phyloP scores from a whole-genome alignment of 768 basidiomycete genomes.

The Suillus clintonianus region DNA sequence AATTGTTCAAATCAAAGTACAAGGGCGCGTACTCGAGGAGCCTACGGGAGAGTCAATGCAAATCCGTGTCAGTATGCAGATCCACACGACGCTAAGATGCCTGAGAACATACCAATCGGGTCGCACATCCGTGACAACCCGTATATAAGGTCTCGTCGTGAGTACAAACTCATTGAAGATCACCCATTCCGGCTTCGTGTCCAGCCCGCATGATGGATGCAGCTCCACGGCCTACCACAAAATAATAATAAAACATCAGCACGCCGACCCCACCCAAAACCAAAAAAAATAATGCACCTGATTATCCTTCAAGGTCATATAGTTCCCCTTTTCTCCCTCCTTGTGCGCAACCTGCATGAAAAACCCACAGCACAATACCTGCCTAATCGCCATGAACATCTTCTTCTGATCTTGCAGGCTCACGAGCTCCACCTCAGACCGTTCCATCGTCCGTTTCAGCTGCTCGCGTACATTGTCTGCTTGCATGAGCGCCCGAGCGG shows the following conservation, averaged over 20 bases:
- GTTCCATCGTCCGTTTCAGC: conserved; percentile 89
- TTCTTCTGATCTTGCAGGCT: conserved; percentile 70
- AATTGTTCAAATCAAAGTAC: conserved; percentile 71
- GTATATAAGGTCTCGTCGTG: conserved; percentile 85
- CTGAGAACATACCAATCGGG: conserved; percentile 74
- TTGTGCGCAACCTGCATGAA: conserved; percentile 99
- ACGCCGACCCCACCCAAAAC: background rate
- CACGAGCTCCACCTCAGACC: conserved; percentile 77
- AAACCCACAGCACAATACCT: conserved; percentile 87
- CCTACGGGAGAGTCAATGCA: conserved; percentile 34
- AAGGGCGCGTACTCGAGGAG: conserved; percentile 58
- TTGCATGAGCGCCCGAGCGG: conserved; percentile 77
- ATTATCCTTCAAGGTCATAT: conserved; percentile 93
- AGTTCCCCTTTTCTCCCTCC: conserved; percentile 86
- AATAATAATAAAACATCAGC: conserved; percentile 1
- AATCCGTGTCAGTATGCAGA: background rate
- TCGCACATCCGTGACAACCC: conserved; percentile 85
- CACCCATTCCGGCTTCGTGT: conserved; percentile 89
- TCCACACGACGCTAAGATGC: background rate
- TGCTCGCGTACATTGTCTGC: conserved; percentile 94
- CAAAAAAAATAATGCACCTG: conserved; percentile 53
- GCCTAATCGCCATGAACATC: conserved; percentile 73
- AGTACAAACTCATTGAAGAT: conserved; percentile 94
- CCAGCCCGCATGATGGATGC: conserved; percentile 88
- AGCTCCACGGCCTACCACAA: conserved; percentile 17